Conservation (phyloP, 352 stramenopile genomes). For the Nothophytophthora sp. region DNA sequence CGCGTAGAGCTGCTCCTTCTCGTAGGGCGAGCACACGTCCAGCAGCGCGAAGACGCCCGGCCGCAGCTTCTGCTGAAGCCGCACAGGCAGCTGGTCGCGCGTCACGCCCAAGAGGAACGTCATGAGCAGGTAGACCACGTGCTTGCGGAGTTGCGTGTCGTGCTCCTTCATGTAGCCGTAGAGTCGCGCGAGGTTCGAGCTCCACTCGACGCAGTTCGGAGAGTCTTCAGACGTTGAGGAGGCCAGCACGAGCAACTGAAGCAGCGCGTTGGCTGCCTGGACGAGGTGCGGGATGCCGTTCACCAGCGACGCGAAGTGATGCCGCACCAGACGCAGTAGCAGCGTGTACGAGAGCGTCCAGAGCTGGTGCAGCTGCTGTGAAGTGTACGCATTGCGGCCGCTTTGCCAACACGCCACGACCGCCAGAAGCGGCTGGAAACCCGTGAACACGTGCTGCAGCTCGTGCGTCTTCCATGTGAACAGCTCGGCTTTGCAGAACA, state of each 20-base stretch:
- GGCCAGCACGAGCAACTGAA: conserved; percentile 61
- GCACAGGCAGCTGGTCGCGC: conserved; percentile 53
- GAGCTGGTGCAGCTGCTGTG: conserved; percentile 57
- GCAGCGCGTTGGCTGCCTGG: conserved; percentile 61
- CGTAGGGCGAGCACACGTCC: conserved; percentile 82
- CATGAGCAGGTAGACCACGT: conserved; percentile 85
- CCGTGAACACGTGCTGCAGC: conserved; percentile 64
- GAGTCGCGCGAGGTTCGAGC: conserved; percentile 81
- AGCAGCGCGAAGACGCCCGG: conserved; percentile 78
- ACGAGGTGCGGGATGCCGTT: conserved; percentile 70
- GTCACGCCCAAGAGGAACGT: conserved; percentile 65
- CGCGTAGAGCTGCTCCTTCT: conserved; percentile 87
- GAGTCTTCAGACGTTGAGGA: conserved; percentile 18
- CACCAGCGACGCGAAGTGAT: conserved; percentile 73
- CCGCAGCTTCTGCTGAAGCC: conserved; percentile 68
- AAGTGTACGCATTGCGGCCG: conserved; percentile 11
- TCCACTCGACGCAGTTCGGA: conserved; percentile 56
- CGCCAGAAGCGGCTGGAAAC: conserved; percentile 59
- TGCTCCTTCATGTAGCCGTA: conserved; percentile 89
- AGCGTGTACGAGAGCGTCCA: conserved; percentile 83
- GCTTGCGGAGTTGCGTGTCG: conserved; percentile 74
- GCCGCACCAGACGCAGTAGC: conserved; percentile 73
- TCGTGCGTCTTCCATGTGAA: conserved; percentile 81
- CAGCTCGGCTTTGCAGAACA: conserved; percentile 78
- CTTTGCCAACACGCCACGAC: conserved; percentile 30